Evolutionary conservation across 2,329 filamentous ascomycete species (phyloP).

Genomic region (Arthrobotrys musiformis): DNA sequence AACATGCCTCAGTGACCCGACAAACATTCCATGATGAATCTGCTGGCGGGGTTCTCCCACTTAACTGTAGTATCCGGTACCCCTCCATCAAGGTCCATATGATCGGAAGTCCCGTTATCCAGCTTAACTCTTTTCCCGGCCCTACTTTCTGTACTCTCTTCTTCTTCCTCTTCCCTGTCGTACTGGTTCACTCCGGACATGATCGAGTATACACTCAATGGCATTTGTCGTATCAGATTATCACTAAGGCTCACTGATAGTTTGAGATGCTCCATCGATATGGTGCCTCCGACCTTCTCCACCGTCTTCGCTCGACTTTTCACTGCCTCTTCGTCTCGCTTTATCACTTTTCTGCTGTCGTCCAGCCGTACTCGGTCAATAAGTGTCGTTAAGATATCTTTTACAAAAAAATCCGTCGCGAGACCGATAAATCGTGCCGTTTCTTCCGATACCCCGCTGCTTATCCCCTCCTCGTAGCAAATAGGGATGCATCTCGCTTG

Average conservation of each 20-base stretch:
- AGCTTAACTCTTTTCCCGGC: conserved; percentile 41
- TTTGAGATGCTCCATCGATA: conserved; percentile 52
- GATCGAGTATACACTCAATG: conserved; percentile 51
- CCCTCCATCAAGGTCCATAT: conserved; percentile 48
- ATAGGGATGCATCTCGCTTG: conserved; percentile 75
- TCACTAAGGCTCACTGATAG: conserved; percentile 46
- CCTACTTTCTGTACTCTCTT: conserved; percentile 14
- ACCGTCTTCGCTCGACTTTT: conserved; percentile 37
- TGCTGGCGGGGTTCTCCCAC: conserved; percentile 52
- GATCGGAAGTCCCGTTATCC: conserved; percentile 30
- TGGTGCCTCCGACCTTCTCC: conserved; percentile 53
- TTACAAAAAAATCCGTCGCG: conserved; percentile 75
- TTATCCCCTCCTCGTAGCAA: conserved; percentile 74
- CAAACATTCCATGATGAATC: conserved; percentile 54
- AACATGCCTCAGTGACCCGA: conserved; percentile 39
- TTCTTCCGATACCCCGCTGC: conserved; percentile 70
- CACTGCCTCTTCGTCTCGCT: conserved; percentile 28
- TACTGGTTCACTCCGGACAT: conserved; percentile 37
- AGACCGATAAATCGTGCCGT: conserved; percentile 73
- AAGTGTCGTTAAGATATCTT: conserved; percentile 72
- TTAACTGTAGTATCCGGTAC: conserved; percentile 46
- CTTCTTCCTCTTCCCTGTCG: conserved; percentile 43
- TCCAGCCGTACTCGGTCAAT: conserved; percentile 74
- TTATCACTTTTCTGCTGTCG: conserved; percentile 59
- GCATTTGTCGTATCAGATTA: conserved; percentile 56